A percentile compares a stretch with the other conserved stretches of the same genome.
phyloP scores from a whole-genome alignment of 305 asterid species.

The Fraxinus greggii region DNA sequence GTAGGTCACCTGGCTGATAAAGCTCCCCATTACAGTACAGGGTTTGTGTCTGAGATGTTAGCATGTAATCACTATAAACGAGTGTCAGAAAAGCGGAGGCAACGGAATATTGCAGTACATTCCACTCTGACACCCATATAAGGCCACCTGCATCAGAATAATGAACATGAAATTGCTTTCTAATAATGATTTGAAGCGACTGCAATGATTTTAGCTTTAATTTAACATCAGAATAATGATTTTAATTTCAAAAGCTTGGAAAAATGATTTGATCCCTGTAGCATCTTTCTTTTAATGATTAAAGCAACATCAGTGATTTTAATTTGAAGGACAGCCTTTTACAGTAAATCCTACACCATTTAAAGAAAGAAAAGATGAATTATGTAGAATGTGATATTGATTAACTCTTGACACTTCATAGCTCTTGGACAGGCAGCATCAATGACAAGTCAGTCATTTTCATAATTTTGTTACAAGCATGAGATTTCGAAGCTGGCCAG shows the following conservation, averaged over 20 bases:
- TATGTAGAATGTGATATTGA: not conserved
- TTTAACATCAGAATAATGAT: not conserved
- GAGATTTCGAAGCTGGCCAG: not conserved
- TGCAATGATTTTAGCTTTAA: too few relatives aligned
- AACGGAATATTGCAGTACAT: constrained; percentile 49
- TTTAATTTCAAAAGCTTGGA: not conserved
- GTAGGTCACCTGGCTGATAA: constrained; percentile 42
- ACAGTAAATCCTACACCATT: not conserved
- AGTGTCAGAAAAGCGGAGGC: constrained; percentile 67
- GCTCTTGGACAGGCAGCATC: not conserved
- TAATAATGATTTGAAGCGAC: not conserved
- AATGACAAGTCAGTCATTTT: not conserved
- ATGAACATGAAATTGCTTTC: not conserved
- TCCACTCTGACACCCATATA: constrained; percentile 55
- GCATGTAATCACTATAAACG: constrained; percentile 65
- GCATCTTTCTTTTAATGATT: not conserved
- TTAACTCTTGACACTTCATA: not conserved
- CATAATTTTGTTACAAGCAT: not conserved
- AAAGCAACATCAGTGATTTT: not conserved
- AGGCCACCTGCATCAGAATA: constrained; percentile 50
- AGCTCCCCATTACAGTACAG: constrained; percentile 52
- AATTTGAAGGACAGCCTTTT: not conserved
- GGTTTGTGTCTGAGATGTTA: constrained; percentile 39
- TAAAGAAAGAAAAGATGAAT: not conserved
- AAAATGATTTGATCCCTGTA: not conserved